Percentiles rank a stretch among this genome's conserved stretches.
These are phyloP conservation scores for Anthoceros angustus DNA, from an alignment of 225 moss, liverwort and hornwort genomes.

Conservation along the genomic window DNA sequence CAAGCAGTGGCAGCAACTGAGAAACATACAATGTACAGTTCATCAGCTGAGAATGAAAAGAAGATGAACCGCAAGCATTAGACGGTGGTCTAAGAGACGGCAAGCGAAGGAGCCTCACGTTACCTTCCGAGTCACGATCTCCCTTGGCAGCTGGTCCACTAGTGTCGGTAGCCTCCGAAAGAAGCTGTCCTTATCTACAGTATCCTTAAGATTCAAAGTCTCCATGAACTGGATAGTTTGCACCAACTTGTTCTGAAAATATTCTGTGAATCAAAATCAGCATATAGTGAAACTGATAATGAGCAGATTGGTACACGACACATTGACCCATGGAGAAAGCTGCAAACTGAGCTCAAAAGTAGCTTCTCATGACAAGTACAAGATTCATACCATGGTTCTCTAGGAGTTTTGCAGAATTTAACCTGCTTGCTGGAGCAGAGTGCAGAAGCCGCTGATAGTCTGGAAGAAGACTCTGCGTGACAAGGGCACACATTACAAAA, in stretches of 20 bases:
- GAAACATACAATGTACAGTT: not conserved
- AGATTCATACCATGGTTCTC: constrained; percentile 70
- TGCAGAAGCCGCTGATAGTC: constrained; percentile 84
- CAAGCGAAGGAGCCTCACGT: not conserved
- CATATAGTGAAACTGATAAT: not conserved
- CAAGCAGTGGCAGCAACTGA: constrained; percentile 82
- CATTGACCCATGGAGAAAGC: not conserved
- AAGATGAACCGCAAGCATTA: not conserved
- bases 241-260: constrained; percentile 85
- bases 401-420: constrained; percentile 78
- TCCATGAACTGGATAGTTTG: constrained; percentile 98
- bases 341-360: not conserved
- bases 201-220: constrained; percentile 81
- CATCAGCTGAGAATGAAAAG: constrained; percentile 7
- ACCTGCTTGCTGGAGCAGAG: constrained; percentile 60
- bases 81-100: no score
- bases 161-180: constrained; percentile 78
- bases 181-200: constrained; percentile 75
- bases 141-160: constrained; percentile 74
- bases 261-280: constrained; percentile 34
- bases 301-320: not conserved
- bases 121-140: constrained; percentile 74
- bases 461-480: constrained; percentile 58
- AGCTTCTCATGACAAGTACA: no score
- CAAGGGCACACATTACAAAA: not conserved